A percentile compares a stretch with the other conserved stretches of the same genome.
These are phyloP conservation scores for Psilocybe mexicana DNA, from an alignment of 1,284 basidiomycete genomes.

Conservation along the genomic window DNA sequence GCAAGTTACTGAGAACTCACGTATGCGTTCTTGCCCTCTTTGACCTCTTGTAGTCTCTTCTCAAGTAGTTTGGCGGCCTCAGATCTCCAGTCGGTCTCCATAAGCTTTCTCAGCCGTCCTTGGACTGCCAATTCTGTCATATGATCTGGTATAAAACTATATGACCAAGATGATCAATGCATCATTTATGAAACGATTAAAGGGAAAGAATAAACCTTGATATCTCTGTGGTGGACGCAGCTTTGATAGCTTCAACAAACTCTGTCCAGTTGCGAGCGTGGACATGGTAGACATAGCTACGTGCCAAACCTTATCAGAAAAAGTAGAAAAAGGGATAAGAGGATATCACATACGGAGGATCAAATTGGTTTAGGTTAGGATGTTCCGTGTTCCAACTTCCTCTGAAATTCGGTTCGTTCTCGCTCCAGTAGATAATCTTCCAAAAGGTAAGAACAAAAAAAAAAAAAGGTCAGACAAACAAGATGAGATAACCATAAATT, in stretches of 20 bases:
- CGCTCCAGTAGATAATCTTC: slow-evolving; percentile 24
- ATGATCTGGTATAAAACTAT: slow-evolving; percentile 26
- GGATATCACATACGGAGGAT: slow-evolving; percentile 22
- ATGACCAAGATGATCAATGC: slow-evolving; percentile 5
- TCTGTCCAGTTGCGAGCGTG: slow-evolving; percentile 23
- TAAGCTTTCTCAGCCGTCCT: slow-evolving; percentile 19
- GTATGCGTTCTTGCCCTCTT: slow-evolving; percentile 16
- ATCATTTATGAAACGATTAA: not conserved
- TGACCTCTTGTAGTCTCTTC: slow-evolving; percentile 14
- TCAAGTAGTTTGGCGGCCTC: slow-evolving; percentile 17
- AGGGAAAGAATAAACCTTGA: slow-evolving; percentile 12
- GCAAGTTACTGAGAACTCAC: slow-evolving; percentile 7
- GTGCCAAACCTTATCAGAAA: not conserved
- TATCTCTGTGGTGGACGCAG: slow-evolving; percentile 24
- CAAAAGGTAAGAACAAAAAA: not conserved
- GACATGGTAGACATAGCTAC: slow-evolving; percentile 28
- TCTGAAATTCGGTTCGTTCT: slow-evolving; percentile 23
- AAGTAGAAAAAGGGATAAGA: not conserved
- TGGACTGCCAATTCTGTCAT: slow-evolving; percentile 24
- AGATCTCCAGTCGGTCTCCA: slow-evolving; percentile 28
- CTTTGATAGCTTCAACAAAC: slow-evolving; percentile 22
- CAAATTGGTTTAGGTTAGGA: slow-evolving; percentile 21
- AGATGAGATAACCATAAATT: not conserved
- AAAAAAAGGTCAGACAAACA: not conserved
- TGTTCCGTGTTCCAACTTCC: slow-evolving; percentile 25